Evolutionary conservation across 148 eudicot genomes (phyloP).

Genomic region (Fagopyrum tataricum): DNA sequence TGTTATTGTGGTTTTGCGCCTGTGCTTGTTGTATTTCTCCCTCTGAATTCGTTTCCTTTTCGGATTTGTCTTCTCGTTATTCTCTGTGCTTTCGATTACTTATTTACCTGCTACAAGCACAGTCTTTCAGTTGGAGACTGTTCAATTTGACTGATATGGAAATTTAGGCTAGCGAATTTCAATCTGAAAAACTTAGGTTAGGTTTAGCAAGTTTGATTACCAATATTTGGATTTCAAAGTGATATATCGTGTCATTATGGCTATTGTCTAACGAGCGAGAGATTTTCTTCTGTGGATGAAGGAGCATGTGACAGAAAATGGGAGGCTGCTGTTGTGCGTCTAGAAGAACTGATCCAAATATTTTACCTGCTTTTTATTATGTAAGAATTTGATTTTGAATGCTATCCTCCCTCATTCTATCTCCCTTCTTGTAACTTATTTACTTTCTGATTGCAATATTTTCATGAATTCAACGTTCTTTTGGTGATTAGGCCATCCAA

Average conservation of each 20-base stretch:
- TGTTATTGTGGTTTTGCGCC: not conserved
- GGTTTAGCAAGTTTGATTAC: not conserved
- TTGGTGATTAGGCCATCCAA: not conserved
- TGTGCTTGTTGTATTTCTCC: not conserved
- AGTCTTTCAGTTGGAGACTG: not conserved
- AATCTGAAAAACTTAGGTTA: not conserved
- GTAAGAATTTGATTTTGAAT: slow-evolving; percentile 31
- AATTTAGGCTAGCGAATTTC: not conserved
- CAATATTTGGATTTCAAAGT: not conserved
- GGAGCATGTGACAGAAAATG: slow-evolving; percentile 28
- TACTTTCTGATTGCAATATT: not conserved
- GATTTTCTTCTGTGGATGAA: slow-evolving; percentile 27
- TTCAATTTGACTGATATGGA: not conserved
- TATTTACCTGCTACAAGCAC: not conserved
- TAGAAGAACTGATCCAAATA: slow-evolving; percentile 38
- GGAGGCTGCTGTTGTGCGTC: slow-evolving; percentile 63
- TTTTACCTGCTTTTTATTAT: slow-evolving; percentile 43
- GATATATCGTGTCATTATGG: not conserved
- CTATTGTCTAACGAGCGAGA: not conserved
- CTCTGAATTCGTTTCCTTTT: not conserved
- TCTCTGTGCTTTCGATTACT: not conserved
- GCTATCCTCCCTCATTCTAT: not conserved
- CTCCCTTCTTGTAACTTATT: not conserved
- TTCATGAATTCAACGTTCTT: not conserved
- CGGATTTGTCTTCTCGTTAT: not conserved